Evolutionary conservation across 1,139 yeast genomes (phyloP), one percentile per base, ranked within the genome.

Genomic region (Debaryomyces udenii): DNA sequence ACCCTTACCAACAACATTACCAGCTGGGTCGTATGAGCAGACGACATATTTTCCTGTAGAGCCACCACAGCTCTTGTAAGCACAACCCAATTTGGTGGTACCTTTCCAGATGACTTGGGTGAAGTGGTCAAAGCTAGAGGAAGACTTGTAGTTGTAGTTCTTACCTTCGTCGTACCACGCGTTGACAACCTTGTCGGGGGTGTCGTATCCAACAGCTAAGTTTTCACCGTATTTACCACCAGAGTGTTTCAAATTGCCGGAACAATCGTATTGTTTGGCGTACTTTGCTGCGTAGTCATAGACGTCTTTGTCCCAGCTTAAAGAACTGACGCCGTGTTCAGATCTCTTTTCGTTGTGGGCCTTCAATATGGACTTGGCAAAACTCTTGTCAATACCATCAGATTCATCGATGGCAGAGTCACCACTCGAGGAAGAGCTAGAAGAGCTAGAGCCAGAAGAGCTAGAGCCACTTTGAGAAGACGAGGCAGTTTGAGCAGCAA

Each of bases 211-310:
- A 41, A 80, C 70, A 40, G 95, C 96, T 59, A 90, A 75, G 75
- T 90, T 90, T 70, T 90, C 96, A 59, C 96, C 96, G 68, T 78
- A 85, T 39, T 72, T 64, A 43, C 93, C 93, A 43, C 86, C 87
- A 38, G 95, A 82, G 70, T 90, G 96, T 27, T 68, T 65, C 62
- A 89, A 78, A 10, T 57, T 51, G 43, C 86, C 86, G 28, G 80
- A 78, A 68, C 96, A 89, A 61, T 78, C 78, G 65, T 83, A 86
- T 40, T 67, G 56, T 63, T 81, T 78, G 33, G 91, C 90, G 62
- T 83, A 86, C 50, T 67, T 61, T 64, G 81, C 82, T 37, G 96
- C 96, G 56, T 79, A 83, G 33, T 64, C 53, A 46, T 85, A 90
- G 35, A 86, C 69, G 11, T 67, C 71, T 31, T 66, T 57, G 37